phyloP scores from a whole-genome alignment of 1,139 yeast species.

The Meyerozyma smithsonii region DNA sequence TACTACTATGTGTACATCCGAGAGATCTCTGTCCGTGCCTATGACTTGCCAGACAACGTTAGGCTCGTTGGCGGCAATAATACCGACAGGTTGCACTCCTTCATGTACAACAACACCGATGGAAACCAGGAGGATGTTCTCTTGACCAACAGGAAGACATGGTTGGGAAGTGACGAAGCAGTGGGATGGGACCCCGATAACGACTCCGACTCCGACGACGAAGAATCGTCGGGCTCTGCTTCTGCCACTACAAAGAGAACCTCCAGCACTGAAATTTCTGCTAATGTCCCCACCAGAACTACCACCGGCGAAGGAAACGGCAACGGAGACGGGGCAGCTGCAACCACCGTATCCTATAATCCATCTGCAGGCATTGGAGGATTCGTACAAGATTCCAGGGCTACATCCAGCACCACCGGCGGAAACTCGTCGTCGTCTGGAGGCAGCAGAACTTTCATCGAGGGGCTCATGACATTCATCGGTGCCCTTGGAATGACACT shows the following conservation, averaged over 20 bases:
- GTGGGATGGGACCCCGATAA: conserved; percentile 61
- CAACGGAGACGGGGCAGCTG: conserved; percentile 6
- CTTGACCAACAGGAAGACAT: conserved; percentile 56
- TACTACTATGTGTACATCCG: conserved; percentile 68
- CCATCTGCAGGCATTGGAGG: conserved; percentile 24
- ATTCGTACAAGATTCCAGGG: conserved; percentile 27
- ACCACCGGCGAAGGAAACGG: conserved; percentile 8
- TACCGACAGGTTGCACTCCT: conserved; percentile 38
- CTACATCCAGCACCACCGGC: conserved; percentile 10
- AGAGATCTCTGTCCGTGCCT: conserved; percentile 57
- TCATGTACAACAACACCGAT: conserved; percentile 49
- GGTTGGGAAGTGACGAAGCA: conserved; percentile 52
- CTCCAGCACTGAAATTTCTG: conserved; percentile 10
- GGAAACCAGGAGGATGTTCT: conserved; percentile 43
- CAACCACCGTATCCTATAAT: conserved; percentile 6
- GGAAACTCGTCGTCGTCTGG: not conserved
- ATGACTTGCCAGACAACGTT: conserved; percentile 58
- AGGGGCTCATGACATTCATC: not conserved
- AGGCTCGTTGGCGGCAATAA: conserved; percentile 34
- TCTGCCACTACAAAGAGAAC: conserved; percentile 10
- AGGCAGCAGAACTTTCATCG: not conserved
- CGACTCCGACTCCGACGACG: conserved; percentile 14
- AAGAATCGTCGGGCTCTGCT: conserved; percentile 10
- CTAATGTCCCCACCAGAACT: conserved; percentile 11
- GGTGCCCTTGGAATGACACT: not conserved